Percentiles rank a stretch among this genome's conserved stretches.
These are phyloP conservation scores for Miscanthus sacchariflorus DNA, from an alignment of 202 grass and related monocot species.

Conservation along the genomic window DNA sequence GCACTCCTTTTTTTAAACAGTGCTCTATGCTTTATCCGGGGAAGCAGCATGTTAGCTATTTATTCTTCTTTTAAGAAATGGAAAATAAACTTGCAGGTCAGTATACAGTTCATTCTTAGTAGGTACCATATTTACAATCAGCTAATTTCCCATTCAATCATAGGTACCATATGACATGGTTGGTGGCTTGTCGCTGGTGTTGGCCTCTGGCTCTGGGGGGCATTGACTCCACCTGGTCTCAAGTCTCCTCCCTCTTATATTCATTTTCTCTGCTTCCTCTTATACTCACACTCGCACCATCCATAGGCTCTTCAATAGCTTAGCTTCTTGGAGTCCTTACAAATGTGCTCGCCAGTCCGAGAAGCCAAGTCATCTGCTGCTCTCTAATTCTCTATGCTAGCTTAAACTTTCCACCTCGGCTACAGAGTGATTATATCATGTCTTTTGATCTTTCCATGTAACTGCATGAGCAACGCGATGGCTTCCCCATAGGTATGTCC, in stretches of 20 bases:
- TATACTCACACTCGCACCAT: neutral
- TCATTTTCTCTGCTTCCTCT: neutral
- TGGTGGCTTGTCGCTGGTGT: neutral
- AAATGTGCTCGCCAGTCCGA: neutral
- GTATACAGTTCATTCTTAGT: neutral
- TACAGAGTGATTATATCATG: neutral
- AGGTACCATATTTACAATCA: neutral
- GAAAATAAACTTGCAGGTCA: neutral
- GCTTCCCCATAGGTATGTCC: neutral
- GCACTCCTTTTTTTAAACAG: neutral
- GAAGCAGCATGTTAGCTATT: neutral
- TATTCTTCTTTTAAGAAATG: neutral
- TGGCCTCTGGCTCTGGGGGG: neutral
- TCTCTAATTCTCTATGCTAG: neutral
- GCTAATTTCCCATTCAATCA: neutral
- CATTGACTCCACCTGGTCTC: neutral
- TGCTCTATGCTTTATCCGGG: neutral
- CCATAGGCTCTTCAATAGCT: neutral
- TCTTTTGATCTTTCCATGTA: neutral
- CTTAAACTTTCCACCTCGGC: neutral
- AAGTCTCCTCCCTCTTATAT: neutral
- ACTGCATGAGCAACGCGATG: neutral
- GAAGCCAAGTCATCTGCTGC: neutral
- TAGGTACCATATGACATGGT: neutral
- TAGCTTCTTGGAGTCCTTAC: neutral